Base-by-base conservation (phyloP, 768 basidiomycete genomes). In the Phylloporus rhodoxanthus region DNA sequence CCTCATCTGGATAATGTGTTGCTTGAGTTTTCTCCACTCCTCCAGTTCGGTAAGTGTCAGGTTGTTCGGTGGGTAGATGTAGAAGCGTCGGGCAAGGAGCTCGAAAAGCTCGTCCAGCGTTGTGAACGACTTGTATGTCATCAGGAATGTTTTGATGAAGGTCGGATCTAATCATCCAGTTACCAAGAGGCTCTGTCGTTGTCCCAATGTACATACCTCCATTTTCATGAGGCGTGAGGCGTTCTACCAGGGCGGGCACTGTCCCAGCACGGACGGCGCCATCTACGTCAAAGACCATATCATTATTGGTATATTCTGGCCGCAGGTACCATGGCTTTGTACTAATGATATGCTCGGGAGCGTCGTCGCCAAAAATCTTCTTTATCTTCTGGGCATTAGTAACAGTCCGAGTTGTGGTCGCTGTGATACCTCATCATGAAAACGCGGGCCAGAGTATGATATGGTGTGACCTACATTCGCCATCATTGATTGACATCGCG, bases 71-170 rank as follows among this genome's bases (percentile, higher is more conserved):
- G 88, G 76, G 43, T 79, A 74, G 23, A 93, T 84, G 58, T 77
- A 75, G 70, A 92, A 98, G 15, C 95, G 82, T 38, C 78, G 75
- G 7, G 87, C 78, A 17, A 98, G 81, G 15, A 87, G 74, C 50
- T 91, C 84, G 47, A 95, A 85, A 8, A 98, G 71, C 42, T 91
- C 85, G 48, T 88, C 80, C 39, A 88, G 72, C 5, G 83, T 84
- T 14, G 89, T 90, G 68, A 98, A 97, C 1, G 91, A 93, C 62
- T 93, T 91, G 75, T 91, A 96, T 1, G 95, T 96, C 81, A 96
- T 85, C 56, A 98, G 70, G 78, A 98, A 98, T 1, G 93, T 85
- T 63, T 85, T 84, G 65, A 77, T 87, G 69, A 86, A 95, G 7
- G 79, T 78, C 1, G 84, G 77, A 66, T 96, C 87, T 87, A 44